These are phyloP conservation scores for Paecilomyces variotii DNA, from an alignment of 2,329 filamentous ascomycete genomes.

Conservation along the genomic window DNA sequence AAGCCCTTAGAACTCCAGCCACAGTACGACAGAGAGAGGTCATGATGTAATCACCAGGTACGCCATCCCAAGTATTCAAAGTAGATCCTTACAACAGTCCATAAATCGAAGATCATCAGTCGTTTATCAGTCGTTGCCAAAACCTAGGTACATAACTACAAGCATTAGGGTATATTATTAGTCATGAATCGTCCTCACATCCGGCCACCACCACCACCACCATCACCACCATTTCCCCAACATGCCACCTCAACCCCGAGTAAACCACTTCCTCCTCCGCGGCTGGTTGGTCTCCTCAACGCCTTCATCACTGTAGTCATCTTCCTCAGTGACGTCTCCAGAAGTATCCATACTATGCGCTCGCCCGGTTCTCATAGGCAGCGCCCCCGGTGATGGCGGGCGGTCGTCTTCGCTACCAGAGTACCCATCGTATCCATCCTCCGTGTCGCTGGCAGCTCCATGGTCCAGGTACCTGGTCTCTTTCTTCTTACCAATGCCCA, in stretches of 20 bases:
- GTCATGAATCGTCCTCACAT: not conserved
- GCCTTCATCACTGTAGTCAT: constrained; percentile 7
- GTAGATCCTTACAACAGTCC: not conserved
- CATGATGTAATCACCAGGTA: not conserved
- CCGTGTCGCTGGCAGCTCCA: constrained; percentile 6
- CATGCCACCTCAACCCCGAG: constrained; percentile 3
- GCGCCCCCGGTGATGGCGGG: not conserved
- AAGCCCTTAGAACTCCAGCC: no score
- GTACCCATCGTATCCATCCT: constrained; percentile 11
- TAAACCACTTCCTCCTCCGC: constrained; percentile 27
- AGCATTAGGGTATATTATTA: not conserved
- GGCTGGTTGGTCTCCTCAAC: constrained; percentile 7
- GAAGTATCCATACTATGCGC: not conserved
- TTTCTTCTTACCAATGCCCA: constrained; percentile 22
- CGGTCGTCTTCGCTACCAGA: constrained; percentile 4
- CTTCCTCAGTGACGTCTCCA: not conserved
- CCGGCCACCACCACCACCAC: not conserved
- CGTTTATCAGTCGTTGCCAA: not conserved
- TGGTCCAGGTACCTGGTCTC: constrained; percentile 3
- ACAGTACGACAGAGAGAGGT: no score
- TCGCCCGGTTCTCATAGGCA: not conserved
- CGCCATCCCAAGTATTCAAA: not conserved
- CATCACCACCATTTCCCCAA: not conserved
- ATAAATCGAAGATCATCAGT: not conserved
- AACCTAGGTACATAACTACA: not conserved